These are phyloP conservation scores for Vitis hybrid DNA, from an alignment of 177 flowering plant species.

Conservation along the genomic window DNA sequence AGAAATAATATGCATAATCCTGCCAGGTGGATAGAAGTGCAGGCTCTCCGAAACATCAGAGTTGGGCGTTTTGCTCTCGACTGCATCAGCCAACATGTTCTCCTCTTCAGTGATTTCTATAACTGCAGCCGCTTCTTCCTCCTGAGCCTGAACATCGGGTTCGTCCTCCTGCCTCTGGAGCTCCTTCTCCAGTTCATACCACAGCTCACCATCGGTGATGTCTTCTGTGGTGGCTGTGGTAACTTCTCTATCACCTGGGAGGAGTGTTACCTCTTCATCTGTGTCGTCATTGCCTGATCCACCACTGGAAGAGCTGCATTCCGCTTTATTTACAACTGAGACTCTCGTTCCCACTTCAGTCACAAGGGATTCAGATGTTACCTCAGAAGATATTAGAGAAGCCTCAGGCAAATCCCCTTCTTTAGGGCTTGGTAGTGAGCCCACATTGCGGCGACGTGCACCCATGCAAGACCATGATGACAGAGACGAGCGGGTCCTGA, in stretches of 20 bases:
- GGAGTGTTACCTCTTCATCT: slow-evolving; percentile 56
- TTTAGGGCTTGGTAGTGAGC: slow-evolving; percentile 28
- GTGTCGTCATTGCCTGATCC: slow-evolving; percentile 46
- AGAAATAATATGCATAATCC: slow-evolving; percentile 73
- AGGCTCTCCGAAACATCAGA: slow-evolving; percentile 51
- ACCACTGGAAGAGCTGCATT: slow-evolving; percentile 27
- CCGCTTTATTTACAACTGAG: slow-evolving; percentile 19
- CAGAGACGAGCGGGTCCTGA: slow-evolving; percentile 65
- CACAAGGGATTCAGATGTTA: slow-evolving; percentile 32
- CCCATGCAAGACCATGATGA: slow-evolving; percentile 87
- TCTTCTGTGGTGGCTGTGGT: slow-evolving; percentile 38
- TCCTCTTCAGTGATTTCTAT: slow-evolving; percentile 64
- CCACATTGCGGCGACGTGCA: slow-evolving; percentile 59
- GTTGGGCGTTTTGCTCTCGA: slow-evolving; percentile 29
- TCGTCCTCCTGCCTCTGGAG: slow-evolving; percentile 49
- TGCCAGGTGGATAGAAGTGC: slow-evolving; percentile 76
- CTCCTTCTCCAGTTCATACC: slow-evolving; percentile 75
- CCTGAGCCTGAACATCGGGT: slow-evolving; percentile 28
- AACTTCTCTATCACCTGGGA: slow-evolving; percentile 25
- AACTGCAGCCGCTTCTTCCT: slow-evolving; percentile 60
- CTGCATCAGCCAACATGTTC: slow-evolving; percentile 39
- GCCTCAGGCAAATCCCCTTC: slow-evolving; percentile 39
- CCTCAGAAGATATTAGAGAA: slow-evolving; percentile 30
- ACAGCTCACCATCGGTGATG: slow-evolving; percentile 66
- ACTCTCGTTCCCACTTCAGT: slow-evolving; percentile 27